Percentiles rank a stretch among this genome's conserved stretches.
phyloP scores from a whole-genome alignment of 2,329 filamentous ascomycete species.

The Alternaria novae-zelandiae region DNA sequence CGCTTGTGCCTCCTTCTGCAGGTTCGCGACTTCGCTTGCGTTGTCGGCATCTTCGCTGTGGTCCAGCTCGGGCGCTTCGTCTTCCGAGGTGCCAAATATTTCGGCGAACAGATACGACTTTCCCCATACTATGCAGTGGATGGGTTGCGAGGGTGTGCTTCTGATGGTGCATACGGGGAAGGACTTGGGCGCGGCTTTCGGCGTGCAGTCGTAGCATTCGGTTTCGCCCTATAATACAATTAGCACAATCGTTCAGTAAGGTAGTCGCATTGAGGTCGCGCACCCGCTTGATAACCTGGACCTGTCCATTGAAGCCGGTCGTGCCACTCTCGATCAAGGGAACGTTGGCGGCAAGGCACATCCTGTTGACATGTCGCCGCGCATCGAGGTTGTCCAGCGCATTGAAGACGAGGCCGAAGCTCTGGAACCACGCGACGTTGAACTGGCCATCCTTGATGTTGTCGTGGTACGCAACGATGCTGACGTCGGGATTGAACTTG shows the following conservation, averaged over 20 bases:
- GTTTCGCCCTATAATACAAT: slow-evolving; percentile 66
- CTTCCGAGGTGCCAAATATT: slow-evolving; percentile 90
- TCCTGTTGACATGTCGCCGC: slow-evolving; percentile 91
- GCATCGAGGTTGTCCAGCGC: slow-evolving; percentile 96
- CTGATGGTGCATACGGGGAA: slow-evolving; percentile 97
- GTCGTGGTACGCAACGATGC: slow-evolving; percentile 86
- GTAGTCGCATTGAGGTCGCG: neutral
- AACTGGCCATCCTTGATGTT: slow-evolving; percentile 94
- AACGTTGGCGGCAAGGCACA: slow-evolving; percentile 91
- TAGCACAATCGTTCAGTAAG: neutral
- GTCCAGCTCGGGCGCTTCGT: slow-evolving; percentile 80
- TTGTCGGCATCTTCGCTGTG: slow-evolving; percentile 83
- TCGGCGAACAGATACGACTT: slow-evolving; percentile 97
- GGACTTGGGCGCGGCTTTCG: slow-evolving; percentile 87
- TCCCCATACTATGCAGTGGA: slow-evolving; percentile 98
- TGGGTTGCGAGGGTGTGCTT: slow-evolving; percentile 93
- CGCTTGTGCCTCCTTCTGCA: slow-evolving; percentile 82
- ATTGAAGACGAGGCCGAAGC: slow-evolving; percentile 90
- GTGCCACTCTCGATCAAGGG: slow-evolving; percentile 96
- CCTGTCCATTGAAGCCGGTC: slow-evolving; percentile 96
- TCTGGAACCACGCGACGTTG: slow-evolving; percentile 84
- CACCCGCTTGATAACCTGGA: slow-evolving; percentile 90
- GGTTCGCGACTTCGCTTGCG: slow-evolving; percentile 83
- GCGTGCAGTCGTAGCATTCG: slow-evolving; percentile 94
- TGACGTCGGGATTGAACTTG: slow-evolving; percentile 87